phyloP scores from a whole-genome alignment of 108 stramenopile genomes.

The Fragilariopsis cylindrus region DNA sequence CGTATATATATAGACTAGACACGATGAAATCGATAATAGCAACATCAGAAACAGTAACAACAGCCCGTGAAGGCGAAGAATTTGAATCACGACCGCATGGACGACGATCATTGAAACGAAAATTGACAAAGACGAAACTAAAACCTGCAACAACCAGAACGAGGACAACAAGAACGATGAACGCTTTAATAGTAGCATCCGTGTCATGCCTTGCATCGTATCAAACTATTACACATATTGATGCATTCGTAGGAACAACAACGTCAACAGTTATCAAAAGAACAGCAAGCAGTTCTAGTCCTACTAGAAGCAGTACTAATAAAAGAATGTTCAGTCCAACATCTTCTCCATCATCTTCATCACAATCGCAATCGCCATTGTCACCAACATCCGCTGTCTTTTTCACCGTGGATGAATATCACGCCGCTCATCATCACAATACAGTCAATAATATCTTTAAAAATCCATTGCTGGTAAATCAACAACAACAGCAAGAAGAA shows the following conservation, averaged over 20 bases:
- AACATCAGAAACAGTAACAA: neutral
- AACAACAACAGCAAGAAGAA: neutral
- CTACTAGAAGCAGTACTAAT: neutral
- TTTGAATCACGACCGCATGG: neutral
- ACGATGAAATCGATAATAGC: too few species aligned
- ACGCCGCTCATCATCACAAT: neutral
- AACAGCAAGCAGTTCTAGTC: neutral
- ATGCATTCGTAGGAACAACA: neutral
- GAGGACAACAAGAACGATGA: neutral
- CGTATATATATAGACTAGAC: too few species aligned
- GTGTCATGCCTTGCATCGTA: neutral
- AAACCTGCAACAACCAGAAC: neutral
- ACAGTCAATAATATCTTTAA: neutral
- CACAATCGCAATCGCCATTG: neutral
- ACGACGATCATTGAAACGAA: constrained; percentile 1
- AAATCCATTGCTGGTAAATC: neutral
- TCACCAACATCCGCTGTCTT: constrained; percentile 4
- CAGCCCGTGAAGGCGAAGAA: neutral
- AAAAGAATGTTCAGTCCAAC: too few species aligned
- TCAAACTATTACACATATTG: neutral
- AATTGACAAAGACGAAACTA: neutral
- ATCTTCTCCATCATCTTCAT: neutral
- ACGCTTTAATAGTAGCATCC: neutral
- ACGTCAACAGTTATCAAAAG: neutral
- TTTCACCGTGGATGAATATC: constrained; percentile 28